phyloP scores from a whole-genome alignment of 805 yeast species.

The Schwanniomyces pseudopolymorphus region DNA sequence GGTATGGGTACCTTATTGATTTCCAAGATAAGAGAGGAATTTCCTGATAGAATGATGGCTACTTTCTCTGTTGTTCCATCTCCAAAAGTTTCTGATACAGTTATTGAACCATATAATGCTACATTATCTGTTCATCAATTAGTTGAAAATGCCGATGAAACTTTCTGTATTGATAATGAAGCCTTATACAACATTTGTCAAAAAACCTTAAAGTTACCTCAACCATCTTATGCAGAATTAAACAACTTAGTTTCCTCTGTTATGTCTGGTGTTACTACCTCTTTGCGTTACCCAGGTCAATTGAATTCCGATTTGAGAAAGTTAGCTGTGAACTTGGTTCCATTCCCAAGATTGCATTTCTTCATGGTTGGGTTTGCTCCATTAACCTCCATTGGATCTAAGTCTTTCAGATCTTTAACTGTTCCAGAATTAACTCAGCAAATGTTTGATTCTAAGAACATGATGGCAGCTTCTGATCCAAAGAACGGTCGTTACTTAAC shows the following conservation, averaged over 20 bases:
- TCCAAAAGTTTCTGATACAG: constrained; percentile 88
- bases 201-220: constrained; percentile 75
- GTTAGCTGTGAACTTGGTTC: constrained; percentile 90
- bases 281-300: constrained; percentile 93
- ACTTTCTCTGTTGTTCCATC: constrained; percentile 93
- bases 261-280: constrained; percentile 94
- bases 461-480: constrained; percentile 97
- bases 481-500: constrained; percentile 87
- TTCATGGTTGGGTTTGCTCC: constrained; percentile 97
- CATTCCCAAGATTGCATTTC: constrained; percentile 93
- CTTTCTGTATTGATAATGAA: constrained; percentile 93
- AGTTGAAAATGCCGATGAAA: constrained; percentile 87
- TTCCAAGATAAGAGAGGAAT: constrained; percentile 86
- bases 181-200: constrained; percentile 89
- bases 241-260: constrained; percentile 84
- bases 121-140: constrained; percentile 88
- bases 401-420: constrained; percentile 77
- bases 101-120: constrained; percentile 93
- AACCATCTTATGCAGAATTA: constrained; percentile 76
- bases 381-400: constrained; percentile 75
- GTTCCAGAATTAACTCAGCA: constrained; percentile 94
- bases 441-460: constrained; percentile 86
- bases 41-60: constrained; percentile 94
- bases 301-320: constrained; percentile 90
- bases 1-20: constrained; percentile 93